Conservation (phyloP, 78 protist genomes). For the Planoprotostelium fungivorum region DNA sequence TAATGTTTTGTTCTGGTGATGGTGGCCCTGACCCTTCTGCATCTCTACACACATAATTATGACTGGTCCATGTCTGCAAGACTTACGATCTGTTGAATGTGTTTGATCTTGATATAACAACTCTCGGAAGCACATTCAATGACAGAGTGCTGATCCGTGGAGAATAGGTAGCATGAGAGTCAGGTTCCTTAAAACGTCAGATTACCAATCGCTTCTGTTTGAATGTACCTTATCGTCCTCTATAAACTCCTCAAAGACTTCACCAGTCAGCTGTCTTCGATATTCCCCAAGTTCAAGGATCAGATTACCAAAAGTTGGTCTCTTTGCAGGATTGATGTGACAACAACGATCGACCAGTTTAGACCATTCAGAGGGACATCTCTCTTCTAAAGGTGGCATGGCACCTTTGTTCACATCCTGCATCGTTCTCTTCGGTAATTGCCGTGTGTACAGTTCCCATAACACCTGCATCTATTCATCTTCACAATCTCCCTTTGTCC, state of each 20-base stretch:
- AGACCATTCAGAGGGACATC: background rate
- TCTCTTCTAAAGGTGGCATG: background rate
- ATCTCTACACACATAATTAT: background rate
- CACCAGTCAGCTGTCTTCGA: background rate
- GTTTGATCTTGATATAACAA: no score
- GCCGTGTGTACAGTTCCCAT: background rate
- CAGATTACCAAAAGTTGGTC: background rate
- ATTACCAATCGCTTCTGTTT: background rate
- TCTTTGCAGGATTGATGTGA: background rate
- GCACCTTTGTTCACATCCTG: background rate
- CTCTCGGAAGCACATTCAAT: no score
- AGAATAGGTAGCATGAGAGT: no score
- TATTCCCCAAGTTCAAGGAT: background rate
- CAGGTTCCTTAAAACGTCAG: background rate
- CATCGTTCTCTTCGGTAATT: background rate
- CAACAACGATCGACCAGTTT: background rate
- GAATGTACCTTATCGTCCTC: no score
- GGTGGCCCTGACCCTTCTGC: background rate
- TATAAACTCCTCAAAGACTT: background rate
- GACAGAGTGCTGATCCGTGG: no score
- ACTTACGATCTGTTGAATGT: no score
- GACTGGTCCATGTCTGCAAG: no score
- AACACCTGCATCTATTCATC: background rate
- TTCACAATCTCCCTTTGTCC: background rate
- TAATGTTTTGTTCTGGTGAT: background rate